Evolutionary conservation across 2,329 filamentous ascomycete genomes (phyloP).

Genomic region (Aciculosporium take): DNA sequence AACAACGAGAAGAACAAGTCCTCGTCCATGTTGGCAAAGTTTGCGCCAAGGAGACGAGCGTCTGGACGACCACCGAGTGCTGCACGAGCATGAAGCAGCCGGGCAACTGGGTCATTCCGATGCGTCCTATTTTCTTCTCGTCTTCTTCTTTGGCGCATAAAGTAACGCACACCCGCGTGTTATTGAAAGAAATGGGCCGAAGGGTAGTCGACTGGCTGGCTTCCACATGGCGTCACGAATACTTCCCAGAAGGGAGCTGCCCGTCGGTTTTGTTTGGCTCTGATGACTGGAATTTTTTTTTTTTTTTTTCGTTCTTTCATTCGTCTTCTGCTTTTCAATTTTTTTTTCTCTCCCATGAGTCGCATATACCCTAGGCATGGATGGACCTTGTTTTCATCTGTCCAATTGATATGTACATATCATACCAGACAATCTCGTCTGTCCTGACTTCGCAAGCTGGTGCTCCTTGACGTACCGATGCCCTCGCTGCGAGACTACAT

Average conservation of each 20-base stretch:
- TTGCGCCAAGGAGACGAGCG: constrained; percentile 18
- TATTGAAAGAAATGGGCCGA: background rate
- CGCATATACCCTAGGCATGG: too few relatives aligned
- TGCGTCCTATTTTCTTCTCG: background rate
- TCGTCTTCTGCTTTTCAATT: too few relatives aligned
- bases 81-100: constrained; percentile 19
- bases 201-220: too few relatives aligned
- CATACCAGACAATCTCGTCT: too few relatives aligned
- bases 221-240: too few relatives aligned
- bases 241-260: too few relatives aligned
- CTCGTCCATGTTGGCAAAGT: constrained; percentile 19
- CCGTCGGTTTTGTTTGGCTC: too few relatives aligned
- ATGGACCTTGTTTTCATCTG: too few relatives aligned
- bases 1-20: constrained; percentile 22
- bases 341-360: too few relatives aligned
- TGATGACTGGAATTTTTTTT: too few relatives aligned
- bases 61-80: constrained; percentile 19
- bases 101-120: constrained; percentile 10
- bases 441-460: background rate
- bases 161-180: background rate
- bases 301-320: background rate
- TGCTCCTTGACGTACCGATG: background rate
- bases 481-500: background rate
- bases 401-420: too few relatives aligned
- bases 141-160: background rate